Evolutionary conservation across 208 protist species (phyloP), one percentile per base, ranked within the genome.

Genomic region (Tetramitus jugosus): DNA sequence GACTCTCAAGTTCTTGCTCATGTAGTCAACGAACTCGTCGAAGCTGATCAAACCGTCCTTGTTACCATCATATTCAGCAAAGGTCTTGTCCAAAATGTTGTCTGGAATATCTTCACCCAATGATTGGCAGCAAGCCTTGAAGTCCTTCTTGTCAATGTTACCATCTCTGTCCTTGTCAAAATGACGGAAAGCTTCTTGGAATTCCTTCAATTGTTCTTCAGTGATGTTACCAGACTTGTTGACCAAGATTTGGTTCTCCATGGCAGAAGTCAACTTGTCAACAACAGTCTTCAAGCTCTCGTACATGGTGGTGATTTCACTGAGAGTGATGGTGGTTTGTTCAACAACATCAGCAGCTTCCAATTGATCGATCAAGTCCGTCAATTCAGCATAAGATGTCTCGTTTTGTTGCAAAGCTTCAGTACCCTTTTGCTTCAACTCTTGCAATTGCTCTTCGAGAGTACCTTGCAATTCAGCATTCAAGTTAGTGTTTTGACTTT

Each of bases 91-190:
- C 6, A 76, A 17, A 43, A 60, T 46, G 1, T 53, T 42, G 31
- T 76, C 69, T 23, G 31, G n/a, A 40, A 76, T 43, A 60, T 76
- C 69, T 61, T 76, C 69, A 33, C 69, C 69, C 26, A 76, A 43
- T 43, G 69, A 76, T 17, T 13, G 7, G 31, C 31, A 26, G n/a
- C 13, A 17, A 43, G 69, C 69, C 46, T 76, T 76, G 46, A 76
- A 76, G 14, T 60, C 46, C 23, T 6, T 1, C 69, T 76, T 76
- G 2, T 1, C 13, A 10, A 76, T 61, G 20, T 17, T 60, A 29
- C 46, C 46, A 26, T 72, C 40, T 72, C n/a, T 72, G 23, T 52
- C 65, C 40, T 72, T 72, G 33, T 72, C 65, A 33, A 72, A 72
- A 42, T 72, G 35, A 23, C 60, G 23, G 33, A 76, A 76, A 2